A percentile compares a stretch with the other conserved stretches of the same genome.
Conservation (phyloP, 768 basidiomycete genomes). For the Arthromyces matolae region DNA sequence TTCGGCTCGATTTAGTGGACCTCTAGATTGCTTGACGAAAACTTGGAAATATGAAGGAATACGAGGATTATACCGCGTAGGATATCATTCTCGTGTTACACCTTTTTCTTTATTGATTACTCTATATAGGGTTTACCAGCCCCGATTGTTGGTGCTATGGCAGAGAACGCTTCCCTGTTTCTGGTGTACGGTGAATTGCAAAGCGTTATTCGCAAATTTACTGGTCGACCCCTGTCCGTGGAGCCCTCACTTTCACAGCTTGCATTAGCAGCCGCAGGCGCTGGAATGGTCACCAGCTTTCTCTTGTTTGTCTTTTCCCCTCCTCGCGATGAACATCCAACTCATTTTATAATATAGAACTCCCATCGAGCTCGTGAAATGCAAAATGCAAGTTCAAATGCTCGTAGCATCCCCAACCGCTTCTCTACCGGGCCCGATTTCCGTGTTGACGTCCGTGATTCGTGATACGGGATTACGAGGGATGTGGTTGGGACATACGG, state of each 20-base stretch:
- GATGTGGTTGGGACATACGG: conserved; percentile 96
- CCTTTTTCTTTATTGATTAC: conserved; percentile 2
- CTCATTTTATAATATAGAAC: conserved; percentile 45
- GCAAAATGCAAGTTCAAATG: conserved; percentile 97
- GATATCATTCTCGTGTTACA: conserved; percentile 25
- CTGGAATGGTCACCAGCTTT: conserved; percentile 84
- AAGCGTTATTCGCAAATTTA: conserved; percentile 43
- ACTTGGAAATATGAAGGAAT: conserved; percentile 83
- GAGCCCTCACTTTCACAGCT: conserved; percentile 53
- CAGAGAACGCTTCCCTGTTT: conserved; percentile 87
- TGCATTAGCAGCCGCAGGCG: conserved; percentile 79
- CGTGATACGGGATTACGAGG: conserved; percentile 71
- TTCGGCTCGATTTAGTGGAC: conserved; percentile 67
- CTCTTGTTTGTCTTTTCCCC: conserved; percentile 58
- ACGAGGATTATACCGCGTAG: conserved; percentile 81
- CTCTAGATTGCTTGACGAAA: conserved; percentile 79
- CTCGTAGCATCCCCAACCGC: conserved; percentile 33
- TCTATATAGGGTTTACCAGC: conserved; percentile 78
- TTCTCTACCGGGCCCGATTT: conserved; percentile 67
- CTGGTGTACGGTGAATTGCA: conserved; percentile 79
- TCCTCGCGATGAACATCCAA: conserved; percentile 1
- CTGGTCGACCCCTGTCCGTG: conserved; percentile 39
- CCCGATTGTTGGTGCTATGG: conserved; percentile 88
- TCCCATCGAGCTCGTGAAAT: conserved; percentile 93
- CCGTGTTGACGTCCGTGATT: conserved; percentile 61